Percentiles rank a stretch among this genome's conserved stretches.
Evolutionary conservation across 176 grass and related monocot genomes (phyloP).

Genomic region (Microstegium vimineum): DNA sequence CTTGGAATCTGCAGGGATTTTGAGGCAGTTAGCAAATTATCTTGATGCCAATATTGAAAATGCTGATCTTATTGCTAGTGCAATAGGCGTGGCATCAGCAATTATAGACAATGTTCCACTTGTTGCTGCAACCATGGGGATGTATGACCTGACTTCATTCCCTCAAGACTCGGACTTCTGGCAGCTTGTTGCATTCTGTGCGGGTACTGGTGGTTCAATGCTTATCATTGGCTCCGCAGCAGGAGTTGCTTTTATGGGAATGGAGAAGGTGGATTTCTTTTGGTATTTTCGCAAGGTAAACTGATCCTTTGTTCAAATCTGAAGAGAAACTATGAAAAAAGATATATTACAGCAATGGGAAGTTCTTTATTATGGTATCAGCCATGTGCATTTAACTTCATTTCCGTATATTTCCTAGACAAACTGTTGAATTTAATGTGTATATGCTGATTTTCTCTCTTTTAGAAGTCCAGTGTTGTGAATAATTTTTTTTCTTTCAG

Average conservation of each 20-base stretch:
- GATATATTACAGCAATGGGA: background rate
- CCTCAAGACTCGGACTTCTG: conserved; percentile 95
- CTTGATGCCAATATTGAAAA: conserved; percentile 84
- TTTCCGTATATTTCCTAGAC: background rate
- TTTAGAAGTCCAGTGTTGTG: conserved; percentile 2
- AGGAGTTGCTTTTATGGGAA: conserved; percentile 97
- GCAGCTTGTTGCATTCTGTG: conserved; percentile 93
- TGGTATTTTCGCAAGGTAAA: conserved; percentile 97
- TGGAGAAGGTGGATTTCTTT: conserved; percentile 99
- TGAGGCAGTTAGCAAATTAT: conserved; percentile 87
- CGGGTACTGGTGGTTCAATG: conserved; percentile 95
- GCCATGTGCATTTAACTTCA: background rate
- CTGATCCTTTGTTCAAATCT: conserved; percentile 4
- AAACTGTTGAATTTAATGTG: background rate
- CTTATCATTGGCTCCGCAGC: conserved; percentile 96
- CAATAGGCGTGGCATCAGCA: conserved; percentile 80
- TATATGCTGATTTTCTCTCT: background rate
- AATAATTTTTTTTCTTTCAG: background rate
- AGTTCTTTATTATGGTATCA: background rate
- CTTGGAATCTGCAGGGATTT: conserved; percentile 92
- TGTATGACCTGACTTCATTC: conserved; percentile 87
- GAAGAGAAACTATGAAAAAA: background rate
- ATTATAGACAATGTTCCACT: conserved; percentile 97
- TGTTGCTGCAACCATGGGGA: conserved; percentile 94
- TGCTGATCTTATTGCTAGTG: conserved; percentile 77